Conservation (phyloP, 805 yeast species). For the Starmerella bombi region DNA sequence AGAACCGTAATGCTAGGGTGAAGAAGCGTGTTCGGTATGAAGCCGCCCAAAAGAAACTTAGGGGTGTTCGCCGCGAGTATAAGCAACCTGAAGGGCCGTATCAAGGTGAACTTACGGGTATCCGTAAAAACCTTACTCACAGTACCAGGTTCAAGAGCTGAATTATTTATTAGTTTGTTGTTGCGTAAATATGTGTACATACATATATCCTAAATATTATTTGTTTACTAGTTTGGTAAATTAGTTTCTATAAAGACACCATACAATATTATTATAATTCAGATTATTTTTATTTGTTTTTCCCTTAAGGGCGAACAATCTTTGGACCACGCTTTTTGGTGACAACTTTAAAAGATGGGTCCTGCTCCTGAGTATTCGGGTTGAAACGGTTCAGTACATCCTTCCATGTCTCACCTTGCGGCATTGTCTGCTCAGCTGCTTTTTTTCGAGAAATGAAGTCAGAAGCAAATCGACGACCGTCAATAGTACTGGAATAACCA, state of each 20-base stretch:
- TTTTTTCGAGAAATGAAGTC: constrained; percentile 74
- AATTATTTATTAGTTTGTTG: neutral
- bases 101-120: constrained; percentile 93
- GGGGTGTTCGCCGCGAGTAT: constrained; percentile 82
- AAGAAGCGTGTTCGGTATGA: constrained; percentile 97
- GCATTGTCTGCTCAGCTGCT: constrained; percentile 45
- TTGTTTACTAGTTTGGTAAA: too few species aligned
- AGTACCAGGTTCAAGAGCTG: constrained; percentile 46
- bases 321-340: constrained; percentile 35
- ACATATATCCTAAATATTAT: neutral
- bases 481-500: constrained; percentile 61
- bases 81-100: constrained; percentile 63
- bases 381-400: constrained; percentile 42
- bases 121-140: constrained; percentile 82
- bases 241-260: too few species aligned
- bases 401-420: constrained; percentile 50
- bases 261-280: too few species aligned
- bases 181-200: neutral
- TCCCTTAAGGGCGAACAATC: constrained; percentile 14
- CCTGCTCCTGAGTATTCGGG: constrained; percentile 28
- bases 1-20: constrained; percentile 87
- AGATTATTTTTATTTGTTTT: neutral
- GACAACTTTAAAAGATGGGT: constrained; percentile 45
- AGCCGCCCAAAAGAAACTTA: constrained; percentile 83
- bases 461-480: constrained; percentile 84